phyloP scores from a whole-genome alignment of 1,139 yeast species.

The Debaryomyces sp. region DNA sequence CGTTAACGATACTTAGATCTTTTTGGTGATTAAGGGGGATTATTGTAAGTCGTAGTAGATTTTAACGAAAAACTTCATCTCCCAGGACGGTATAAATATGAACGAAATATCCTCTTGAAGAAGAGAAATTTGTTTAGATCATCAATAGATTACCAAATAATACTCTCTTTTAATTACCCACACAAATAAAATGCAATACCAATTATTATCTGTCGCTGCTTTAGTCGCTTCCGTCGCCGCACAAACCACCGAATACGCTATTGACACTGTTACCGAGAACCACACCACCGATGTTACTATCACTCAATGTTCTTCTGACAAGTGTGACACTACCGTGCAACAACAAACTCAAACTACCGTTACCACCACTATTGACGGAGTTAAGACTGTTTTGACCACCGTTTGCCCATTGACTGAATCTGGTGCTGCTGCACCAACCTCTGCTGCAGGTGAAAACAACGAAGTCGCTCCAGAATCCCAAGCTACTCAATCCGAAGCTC shows the following conservation, averaged over 20 bases:
- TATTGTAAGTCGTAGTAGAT: background rate
- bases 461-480: slow-evolving; percentile 9
- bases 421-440: slow-evolving; percentile 13
- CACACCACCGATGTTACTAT: slow-evolving; percentile 43
- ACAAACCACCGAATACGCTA: slow-evolving; percentile 11
- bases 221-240: slow-evolving; percentile 22
- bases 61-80: background rate
- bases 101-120: slow-evolving; percentile 5
- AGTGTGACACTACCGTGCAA: slow-evolving; percentile 30
- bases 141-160: slow-evolving; percentile 14
- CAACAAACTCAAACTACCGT: slow-evolving; percentile 27
- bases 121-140: slow-evolving; percentile 2
- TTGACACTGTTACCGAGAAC: slow-evolving; percentile 35
- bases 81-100: slow-evolving; percentile 14
- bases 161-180: slow-evolving; percentile 7
- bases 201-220: slow-evolving; percentile 34
- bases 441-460: background rate
- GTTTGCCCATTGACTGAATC: slow-evolving; percentile 43
- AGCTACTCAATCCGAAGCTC: too few relatives aligned
- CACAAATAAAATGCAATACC: slow-evolving; percentile 31
- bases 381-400: slow-evolving; percentile 50
- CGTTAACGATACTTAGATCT: background rate
- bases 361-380: slow-evolving; percentile 46
- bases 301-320: slow-evolving; percentile 41
- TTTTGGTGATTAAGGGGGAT: background rate